Evolutionary conservation across 2,329 filamentous ascomycete species (phyloP).

Genomic region (Alternaria incomplexa): DNA sequence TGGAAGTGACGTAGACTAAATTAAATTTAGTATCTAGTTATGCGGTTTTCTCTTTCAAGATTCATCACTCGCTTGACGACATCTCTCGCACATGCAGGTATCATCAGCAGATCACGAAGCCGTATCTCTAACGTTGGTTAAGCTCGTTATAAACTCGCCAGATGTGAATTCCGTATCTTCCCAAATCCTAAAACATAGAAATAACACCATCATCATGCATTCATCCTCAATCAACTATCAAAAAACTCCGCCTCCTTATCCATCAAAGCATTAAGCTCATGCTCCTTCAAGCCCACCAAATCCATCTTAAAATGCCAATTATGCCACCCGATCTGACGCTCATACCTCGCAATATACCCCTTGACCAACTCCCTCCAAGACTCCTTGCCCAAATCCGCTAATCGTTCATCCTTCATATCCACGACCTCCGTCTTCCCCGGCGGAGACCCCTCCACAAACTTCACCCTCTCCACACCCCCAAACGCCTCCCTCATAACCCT

Average conservation of each 20-base stretch:
- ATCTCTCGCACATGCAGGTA: not conserved
- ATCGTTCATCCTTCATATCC: not conserved
- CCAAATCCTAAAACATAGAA: not conserved
- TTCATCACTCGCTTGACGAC: not conserved
- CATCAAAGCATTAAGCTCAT: constrained; percentile 21
- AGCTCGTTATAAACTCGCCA: not conserved
- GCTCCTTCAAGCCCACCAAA: constrained; percentile 4
- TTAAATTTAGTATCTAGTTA: not conserved
- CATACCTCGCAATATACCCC: constrained; percentile 19
- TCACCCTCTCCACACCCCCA: constrained; percentile 21
- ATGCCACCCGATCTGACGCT: constrained; percentile 4
- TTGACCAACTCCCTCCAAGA: constrained; percentile 26
- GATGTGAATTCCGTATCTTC: not conserved
- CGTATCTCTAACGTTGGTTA: not conserved
- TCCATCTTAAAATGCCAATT: constrained; percentile 19
- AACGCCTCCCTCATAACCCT: constrained; percentile 25
- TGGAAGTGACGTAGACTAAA: not conserved
- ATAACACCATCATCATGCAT: not conserved
- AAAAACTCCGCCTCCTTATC: constrained; percentile 22
- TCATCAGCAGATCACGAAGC: not conserved
- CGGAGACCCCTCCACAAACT: constrained; percentile 15
- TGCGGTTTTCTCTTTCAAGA: not conserved
- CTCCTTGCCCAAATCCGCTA: constrained; percentile 2
- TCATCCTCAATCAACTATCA: constrained; percentile 1
- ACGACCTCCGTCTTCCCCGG: constrained; percentile 3